A percentile compares a stretch with the other conserved stretches of the same genome.
phyloP scores from a whole-genome alignment of 2,329 filamentous ascomycete species.

The Fusarium brevicatenulatum region DNA sequence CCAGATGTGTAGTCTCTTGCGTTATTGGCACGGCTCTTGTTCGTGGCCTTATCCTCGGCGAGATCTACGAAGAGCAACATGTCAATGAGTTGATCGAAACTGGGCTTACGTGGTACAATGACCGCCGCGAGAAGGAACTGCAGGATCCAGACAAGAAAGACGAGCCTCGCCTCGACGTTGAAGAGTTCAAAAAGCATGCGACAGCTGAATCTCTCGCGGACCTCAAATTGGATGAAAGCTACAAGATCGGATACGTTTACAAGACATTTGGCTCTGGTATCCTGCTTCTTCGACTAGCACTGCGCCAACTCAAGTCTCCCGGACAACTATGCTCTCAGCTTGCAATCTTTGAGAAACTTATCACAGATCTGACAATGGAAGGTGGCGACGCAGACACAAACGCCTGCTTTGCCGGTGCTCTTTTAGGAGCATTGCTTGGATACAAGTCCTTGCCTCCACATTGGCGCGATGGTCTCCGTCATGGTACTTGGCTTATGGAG shows the following conservation, averaged over 20 bases:
- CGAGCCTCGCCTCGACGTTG: constrained; percentile 50
- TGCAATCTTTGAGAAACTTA: constrained; percentile 56
- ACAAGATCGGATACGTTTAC: constrained; percentile 64
- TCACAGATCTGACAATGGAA: constrained; percentile 60
- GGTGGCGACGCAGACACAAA: constrained; percentile 67
- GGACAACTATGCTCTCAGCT: constrained; percentile 33
- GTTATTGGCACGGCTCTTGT: constrained; percentile 59
- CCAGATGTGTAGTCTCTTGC: constrained; percentile 61
- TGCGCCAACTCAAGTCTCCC: constrained; percentile 46
- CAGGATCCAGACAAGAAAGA: constrained; percentile 41
- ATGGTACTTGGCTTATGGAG: constrained; percentile 56
- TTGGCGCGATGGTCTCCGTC: constrained; percentile 59
- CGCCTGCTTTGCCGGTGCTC: constrained; percentile 61
- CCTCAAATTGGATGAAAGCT: constrained; percentile 56
- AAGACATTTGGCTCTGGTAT: constrained; percentile 62
- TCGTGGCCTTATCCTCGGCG: constrained; percentile 57
- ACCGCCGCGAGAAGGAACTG: constrained; percentile 31
- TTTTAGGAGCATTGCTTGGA: constrained; percentile 60
- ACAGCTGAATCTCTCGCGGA: constrained; percentile 50
- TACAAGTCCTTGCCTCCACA: constrained; percentile 57
- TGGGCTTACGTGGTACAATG: constrained; percentile 53
- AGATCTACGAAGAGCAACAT: constrained; percentile 53
- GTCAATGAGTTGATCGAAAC: constrained; percentile 55
- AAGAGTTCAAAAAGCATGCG: constrained; percentile 55
- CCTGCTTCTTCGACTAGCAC: constrained; percentile 55